These are phyloP conservation scores for Pleurotus djamor DNA, from an alignment of 768 basidiomycete genomes.

Conservation along the genomic window DNA sequence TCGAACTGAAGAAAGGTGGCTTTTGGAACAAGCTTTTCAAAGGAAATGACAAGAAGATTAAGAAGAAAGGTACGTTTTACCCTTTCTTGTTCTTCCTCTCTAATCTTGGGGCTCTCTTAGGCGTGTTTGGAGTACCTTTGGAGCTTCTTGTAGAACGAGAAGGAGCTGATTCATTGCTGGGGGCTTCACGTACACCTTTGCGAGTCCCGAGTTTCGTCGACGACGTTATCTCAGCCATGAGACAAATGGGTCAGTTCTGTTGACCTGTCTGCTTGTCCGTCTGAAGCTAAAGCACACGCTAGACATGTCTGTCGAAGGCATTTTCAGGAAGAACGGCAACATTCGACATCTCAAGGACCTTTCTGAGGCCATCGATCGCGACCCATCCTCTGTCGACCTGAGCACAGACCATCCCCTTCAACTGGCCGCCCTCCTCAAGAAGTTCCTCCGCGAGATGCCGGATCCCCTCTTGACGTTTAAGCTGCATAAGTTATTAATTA, in stretches of 20 bases:
- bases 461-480: constrained; percentile 97
- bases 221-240: constrained; percentile 97
- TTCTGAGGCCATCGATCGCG: constrained; percentile 92
- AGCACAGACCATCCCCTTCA: constrained; percentile 96
- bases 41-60: constrained; percentile 80
- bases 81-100: constrained; percentile 10
- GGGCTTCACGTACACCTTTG: constrained; percentile 80
- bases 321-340: constrained; percentile 98
- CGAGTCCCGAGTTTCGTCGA: constrained; percentile 97
- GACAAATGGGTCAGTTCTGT: constrained; percentile 82
- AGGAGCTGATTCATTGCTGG: constrained; percentile 93
- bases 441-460: constrained; percentile 94
- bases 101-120: constrained; percentile 32
- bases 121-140: constrained; percentile 91
- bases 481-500: constrained; percentile 84
- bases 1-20: constrained; percentile 89
- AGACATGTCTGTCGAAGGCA: constrained; percentile 99
- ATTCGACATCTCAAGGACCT: constrained; percentile 91
- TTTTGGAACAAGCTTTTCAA: constrained; percentile 99
- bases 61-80: constrained; percentile 69
- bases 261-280: constrained; percentile 5
- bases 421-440: constrained; percentile 93
- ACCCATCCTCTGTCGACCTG: constrained; percentile 87
- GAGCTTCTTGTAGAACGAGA: constrained; percentile 92
- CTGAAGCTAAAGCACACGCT: constrained; percentile 7